Evolutionary conservation across 768 basidiomycete species (phyloP), one percentile per base, ranked within the genome.

Genomic region (Russula sp.): DNA sequence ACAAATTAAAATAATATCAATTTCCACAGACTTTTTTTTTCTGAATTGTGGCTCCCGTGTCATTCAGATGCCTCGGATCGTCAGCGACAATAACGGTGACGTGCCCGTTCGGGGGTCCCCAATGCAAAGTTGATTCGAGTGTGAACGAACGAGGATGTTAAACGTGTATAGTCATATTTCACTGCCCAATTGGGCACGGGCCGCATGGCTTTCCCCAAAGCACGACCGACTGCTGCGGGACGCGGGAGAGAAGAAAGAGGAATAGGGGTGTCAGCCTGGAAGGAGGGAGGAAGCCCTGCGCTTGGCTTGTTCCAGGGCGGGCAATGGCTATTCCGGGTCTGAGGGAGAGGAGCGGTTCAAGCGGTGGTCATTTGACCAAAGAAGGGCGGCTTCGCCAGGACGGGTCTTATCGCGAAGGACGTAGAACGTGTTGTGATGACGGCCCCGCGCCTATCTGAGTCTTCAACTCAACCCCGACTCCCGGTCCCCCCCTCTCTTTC

Each of bases 301-400:
- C n/a, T n/a, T n/a, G n/a, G n/a, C n/a, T 13, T 57, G 51, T 52
- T 52, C 35, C 36, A 55, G 56, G 34, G 14, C 36, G 20, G 7
- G 14, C 14, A 45, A 38, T 38, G 13, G 36, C 36, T 9, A 38
- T 38, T 38, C 36, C 25, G 25, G 25, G 25, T 2, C 3, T 29
- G 25, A 29, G 25, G n/a, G n/a, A 46, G 20, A 10, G 45, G n/a
- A 22, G 10, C 10, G n/a, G 45, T 22, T 25, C 7, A 32, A 11
- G 7, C 14, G 25, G 3, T 8, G 34, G 55, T 61, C 60, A 61
- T 34, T 60, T 61, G 60, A 61, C 45, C 59, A 16, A 38, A 13
- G 42, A 41, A 20, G 59, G 56, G 22, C 25, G 55, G n/a, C n/a
- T n/a, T n/a, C n/a, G n/a, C n/a, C n/a, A n/a, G n/a, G n/a, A n/a